Percentiles rank a stretch among this genome's conserved stretches.
Conservation (phyloP, 345 rosid genomes). For the Citrus maxima region DNA sequence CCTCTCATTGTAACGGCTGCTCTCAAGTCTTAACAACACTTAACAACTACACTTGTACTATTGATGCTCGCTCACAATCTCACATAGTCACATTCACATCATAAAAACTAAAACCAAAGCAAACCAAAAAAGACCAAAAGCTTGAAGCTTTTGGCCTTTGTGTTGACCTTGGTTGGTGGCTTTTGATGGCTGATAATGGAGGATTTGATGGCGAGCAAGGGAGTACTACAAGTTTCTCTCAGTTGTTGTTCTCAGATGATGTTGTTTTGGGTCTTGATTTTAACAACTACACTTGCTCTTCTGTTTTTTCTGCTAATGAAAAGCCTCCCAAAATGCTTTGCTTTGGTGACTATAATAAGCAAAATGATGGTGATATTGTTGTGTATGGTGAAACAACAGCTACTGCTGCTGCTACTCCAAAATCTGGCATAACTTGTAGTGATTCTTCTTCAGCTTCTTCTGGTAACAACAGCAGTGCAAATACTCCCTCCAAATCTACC, state of each 20-base stretch:
- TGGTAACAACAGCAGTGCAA: constrained; percentile 19
- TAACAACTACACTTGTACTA: background rate
- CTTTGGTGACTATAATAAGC: constrained; percentile 46
- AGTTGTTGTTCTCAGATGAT: constrained; percentile 47
- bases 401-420: constrained; percentile 19
- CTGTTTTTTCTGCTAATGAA: constrained; percentile 18
- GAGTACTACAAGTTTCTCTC: constrained; percentile 50
- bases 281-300: constrained; percentile 6
- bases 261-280: constrained; percentile 24
- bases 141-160: background rate
- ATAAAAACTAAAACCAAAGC: background rate
- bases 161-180: background rate
- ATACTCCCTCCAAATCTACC: constrained; percentile 19
- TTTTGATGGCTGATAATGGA: constrained; percentile 43
- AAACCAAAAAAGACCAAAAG: background rate
- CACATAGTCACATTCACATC: background rate
- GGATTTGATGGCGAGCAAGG: constrained; percentile 32
- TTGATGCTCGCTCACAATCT: background rate
- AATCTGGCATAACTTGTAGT: constrained; percentile 39
- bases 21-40: background rate
- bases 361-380: constrained; percentile 24
- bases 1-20: constrained; percentile 15
- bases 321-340: constrained; percentile 72
- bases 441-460: constrained; percentile 46
- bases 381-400: constrained; percentile 19